A percentile compares a stretch with the other conserved stretches of the same genome.
These are phyloP conservation scores for Laburnicola sp. DNA, from an alignment of 2,329 filamentous ascomycete genomes.

Conservation along the genomic window DNA sequence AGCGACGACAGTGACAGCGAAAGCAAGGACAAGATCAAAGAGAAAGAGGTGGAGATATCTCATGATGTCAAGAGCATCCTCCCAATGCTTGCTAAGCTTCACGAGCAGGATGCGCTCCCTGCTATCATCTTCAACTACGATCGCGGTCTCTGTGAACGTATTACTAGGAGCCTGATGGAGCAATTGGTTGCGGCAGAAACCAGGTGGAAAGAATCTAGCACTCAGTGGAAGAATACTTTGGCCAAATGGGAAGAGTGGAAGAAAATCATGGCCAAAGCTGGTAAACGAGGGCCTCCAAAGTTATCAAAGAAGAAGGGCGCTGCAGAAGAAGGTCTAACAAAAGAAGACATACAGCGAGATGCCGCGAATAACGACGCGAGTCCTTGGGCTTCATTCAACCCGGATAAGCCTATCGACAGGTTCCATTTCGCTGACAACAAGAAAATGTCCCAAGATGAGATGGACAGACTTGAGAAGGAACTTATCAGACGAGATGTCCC, in stretches of 20 bases:
- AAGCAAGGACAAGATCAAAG: slow-evolving; percentile 17
- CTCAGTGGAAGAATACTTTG: slow-evolving; percentile 64
- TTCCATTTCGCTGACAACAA: slow-evolving; percentile 69
- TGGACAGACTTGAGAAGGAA: slow-evolving; percentile 58
- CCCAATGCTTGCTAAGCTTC: slow-evolving; percentile 62
- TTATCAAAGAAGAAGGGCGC: slow-evolving; percentile 50
- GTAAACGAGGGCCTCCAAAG: slow-evolving; percentile 33
- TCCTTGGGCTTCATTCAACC: slow-evolving; percentile 67
- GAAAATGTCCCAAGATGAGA: slow-evolving; percentile 61
- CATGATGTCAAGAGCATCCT: slow-evolving; percentile 53
- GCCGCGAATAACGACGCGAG: slow-evolving; percentile 59
- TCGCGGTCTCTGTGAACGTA: slow-evolving; percentile 64
- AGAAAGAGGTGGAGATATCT: slow-evolving; percentile 28
- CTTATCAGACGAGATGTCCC: slow-evolving; percentile 57
- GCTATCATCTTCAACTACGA: slow-evolving; percentile 80
- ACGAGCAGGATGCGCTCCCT: slow-evolving; percentile 67
- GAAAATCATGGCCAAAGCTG: slow-evolving; percentile 49
- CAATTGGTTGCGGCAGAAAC: slow-evolving; percentile 60
- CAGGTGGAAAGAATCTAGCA: slow-evolving; percentile 59
- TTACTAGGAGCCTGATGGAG: slow-evolving; percentile 56
- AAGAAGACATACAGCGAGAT: slow-evolving; percentile 61
- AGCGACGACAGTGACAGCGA: slow-evolving; percentile 14
- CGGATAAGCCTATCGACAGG: slow-evolving; percentile 62
- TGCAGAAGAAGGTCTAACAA: slow-evolving; percentile 55
- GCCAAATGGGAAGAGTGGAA: slow-evolving; percentile 62